Percentiles rank a stretch among this genome's conserved stretches.
Evolutionary conservation across 2,329 filamentous ascomycete species (phyloP).

Genomic region (Cytospora mali): DNA sequence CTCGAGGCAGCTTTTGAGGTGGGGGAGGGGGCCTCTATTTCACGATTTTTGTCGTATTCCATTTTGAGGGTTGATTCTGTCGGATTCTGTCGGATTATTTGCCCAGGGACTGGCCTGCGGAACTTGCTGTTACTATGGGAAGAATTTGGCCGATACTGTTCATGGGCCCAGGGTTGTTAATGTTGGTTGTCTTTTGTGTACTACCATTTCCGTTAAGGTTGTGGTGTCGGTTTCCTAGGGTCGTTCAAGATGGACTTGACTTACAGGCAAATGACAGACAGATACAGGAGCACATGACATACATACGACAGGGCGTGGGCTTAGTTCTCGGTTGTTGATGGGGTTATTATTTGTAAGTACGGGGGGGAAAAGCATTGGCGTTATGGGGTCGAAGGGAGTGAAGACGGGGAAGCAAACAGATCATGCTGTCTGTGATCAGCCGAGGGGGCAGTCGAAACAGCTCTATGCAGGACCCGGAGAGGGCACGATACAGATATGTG

Average conservation of each 20-base stretch:
- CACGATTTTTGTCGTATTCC: not conserved
- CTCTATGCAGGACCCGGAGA: not conserved
- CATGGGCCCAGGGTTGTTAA: not conserved
- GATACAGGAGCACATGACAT: not conserved
- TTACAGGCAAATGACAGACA: not conserved
- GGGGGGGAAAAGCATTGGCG: conserved; percentile 23
- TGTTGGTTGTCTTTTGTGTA: not conserved
- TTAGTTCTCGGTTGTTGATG: not conserved
- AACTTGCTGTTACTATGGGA: conserved; percentile 7
- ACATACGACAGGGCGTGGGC: not conserved
- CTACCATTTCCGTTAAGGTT: not conserved
- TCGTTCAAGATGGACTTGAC: not conserved
- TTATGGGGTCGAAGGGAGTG: conserved; percentile 14
- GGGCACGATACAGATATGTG: not conserved
- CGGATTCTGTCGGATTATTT: conserved; percentile 2
- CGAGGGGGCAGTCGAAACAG: not conserved
- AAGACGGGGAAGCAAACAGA: not conserved
- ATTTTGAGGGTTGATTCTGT: not conserved
- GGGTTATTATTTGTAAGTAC: not conserved
- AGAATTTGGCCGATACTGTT: not conserved
- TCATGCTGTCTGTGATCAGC: not conserved
- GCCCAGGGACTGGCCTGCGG: not conserved
- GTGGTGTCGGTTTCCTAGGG: not conserved
- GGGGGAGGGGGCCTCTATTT: not conserved
- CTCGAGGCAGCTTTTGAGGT: not conserved